Evolutionary conservation across 257 asterid genomes (phyloP).

Genomic region (Mitragyna speciosa): DNA sequence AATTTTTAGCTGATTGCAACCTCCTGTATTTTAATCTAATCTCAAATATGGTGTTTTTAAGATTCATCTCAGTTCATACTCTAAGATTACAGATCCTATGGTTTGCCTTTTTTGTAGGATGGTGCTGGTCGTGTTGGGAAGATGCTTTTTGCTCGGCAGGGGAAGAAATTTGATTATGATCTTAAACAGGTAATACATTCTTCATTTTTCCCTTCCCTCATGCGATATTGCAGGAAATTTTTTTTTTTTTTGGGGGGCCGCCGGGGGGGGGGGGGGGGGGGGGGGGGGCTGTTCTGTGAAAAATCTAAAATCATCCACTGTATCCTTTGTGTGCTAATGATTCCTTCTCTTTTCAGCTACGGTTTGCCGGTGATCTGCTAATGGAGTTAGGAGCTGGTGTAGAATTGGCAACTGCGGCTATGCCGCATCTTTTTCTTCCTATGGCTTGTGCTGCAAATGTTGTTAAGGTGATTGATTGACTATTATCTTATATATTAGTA

Average conservation of each 20-base stretch:
- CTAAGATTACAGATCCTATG: conserved; percentile 10
- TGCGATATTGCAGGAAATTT: not conserved
- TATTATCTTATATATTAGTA: conserved; percentile 6
- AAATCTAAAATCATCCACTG: not conserved
- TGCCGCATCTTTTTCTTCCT: conserved; percentile 92
- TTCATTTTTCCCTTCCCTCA: not conserved
- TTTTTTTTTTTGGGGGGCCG: too few relatives aligned
- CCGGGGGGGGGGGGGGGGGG: not conserved
- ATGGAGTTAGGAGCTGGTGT: conserved; percentile 99
- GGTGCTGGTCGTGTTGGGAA: conserved; percentile 99
- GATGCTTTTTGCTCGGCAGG: conserved; percentile 94
- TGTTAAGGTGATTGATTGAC: conserved; percentile 59
- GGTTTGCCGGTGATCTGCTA: conserved; percentile 92
- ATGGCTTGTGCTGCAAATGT: conserved; percentile 98
- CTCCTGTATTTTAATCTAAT: not conserved
- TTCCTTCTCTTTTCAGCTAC: conserved; percentile 49
- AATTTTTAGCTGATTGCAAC: not conserved
- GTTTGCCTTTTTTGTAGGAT: conserved; percentile 52
- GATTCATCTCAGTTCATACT: not conserved
- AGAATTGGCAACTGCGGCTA: conserved; percentile 87
- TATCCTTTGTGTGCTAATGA: not conserved
- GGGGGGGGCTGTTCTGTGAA: not conserved
- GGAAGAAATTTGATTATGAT: conserved; percentile 96
- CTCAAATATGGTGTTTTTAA: conserved; percentile 5
- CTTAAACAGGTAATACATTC: conserved; percentile 74